Evolutionary conservation across 177 flowering plant species (phyloP).

Genomic region (Telopea speciosissima): DNA sequence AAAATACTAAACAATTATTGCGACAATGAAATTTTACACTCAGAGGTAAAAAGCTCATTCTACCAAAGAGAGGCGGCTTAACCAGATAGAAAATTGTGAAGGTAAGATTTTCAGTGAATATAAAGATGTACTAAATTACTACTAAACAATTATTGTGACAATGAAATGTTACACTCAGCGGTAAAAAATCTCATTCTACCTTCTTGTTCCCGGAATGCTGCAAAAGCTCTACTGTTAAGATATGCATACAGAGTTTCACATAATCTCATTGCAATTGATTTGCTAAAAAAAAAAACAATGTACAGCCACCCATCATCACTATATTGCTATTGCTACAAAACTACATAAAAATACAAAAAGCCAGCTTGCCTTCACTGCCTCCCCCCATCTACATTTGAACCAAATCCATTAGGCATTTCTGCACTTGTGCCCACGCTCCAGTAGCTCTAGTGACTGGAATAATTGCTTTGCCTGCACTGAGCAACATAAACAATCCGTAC

Average conservation of each 20-base stretch:
- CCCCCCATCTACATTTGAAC: neutral
- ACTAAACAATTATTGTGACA: slow-evolving; percentile 1
- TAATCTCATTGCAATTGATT: slow-evolving; percentile 5
- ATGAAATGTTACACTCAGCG: neutral
- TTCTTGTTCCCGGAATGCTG: neutral
- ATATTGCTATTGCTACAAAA: slow-evolving; percentile 12
- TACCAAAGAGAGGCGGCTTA: no score
- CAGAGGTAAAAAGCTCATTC: no score
- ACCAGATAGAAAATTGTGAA: no score
- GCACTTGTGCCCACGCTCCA: neutral
- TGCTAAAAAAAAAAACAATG: slow-evolving; percentile 1
- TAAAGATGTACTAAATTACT: no score
- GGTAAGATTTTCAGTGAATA: no score
- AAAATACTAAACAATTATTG: no score
- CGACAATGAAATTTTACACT: no score
- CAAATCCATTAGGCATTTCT: neutral
- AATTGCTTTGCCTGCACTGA: neutral
- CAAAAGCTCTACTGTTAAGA: slow-evolving; percentile 3
- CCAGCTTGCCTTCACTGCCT: neutral
- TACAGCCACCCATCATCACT: slow-evolving; percentile 7
- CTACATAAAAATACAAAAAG: slow-evolving; percentile 13
- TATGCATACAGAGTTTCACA: neutral
- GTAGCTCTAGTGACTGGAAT: neutral
- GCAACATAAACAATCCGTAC: neutral
- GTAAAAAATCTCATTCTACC: neutral